Evolutionary conservation across 2,329 filamentous ascomycete species (phyloP).

Genomic region (Cladophialophora immunda): DNA sequence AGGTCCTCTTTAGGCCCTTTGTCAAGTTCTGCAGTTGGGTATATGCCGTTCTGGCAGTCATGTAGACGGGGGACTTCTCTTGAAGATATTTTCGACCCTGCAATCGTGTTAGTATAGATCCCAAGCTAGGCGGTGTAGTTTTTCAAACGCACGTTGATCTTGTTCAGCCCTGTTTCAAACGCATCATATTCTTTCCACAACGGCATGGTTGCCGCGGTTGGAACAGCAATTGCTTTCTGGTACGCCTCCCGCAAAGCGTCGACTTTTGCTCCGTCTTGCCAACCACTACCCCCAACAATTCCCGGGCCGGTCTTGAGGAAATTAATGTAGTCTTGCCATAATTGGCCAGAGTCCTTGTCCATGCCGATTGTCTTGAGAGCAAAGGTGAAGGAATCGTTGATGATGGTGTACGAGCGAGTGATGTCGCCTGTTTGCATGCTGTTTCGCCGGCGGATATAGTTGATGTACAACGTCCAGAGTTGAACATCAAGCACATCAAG

Average conservation of each 20-base stretch:
- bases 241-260: slow-evolving; percentile 91
- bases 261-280: slow-evolving; percentile 99
- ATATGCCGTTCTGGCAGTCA: slow-evolving; percentile 92
- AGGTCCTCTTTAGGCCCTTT: slow-evolving; percentile 76
- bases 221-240: slow-evolving; percentile 86
- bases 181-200: slow-evolving; percentile 98
- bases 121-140: slow-evolving; percentile 2
- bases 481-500: slow-evolving; percentile 81
- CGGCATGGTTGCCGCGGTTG: slow-evolving; percentile 80
- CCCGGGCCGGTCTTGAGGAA: slow-evolving; percentile 91
- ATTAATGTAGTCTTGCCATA: slow-evolving; percentile 95
- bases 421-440: slow-evolving; percentile 82
- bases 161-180: slow-evolving; percentile 94
- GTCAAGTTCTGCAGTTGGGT: slow-evolving; percentile 91
- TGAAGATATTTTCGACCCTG: slow-evolving; percentile 93
- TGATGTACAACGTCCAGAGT: slow-evolving; percentile 91
- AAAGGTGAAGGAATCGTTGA: slow-evolving; percentile 90
- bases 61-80: slow-evolving; percentile 90
- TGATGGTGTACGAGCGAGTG: slow-evolving; percentile 78
- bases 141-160: slow-evolving; percentile 74
- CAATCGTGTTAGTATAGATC: slow-evolving; percentile 27
- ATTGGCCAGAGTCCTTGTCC: slow-evolving; percentile 85
- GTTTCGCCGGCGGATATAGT: slow-evolving; percentile 92
- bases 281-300: slow-evolving; percentile 80
- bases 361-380: slow-evolving; percentile 89